A percentile compares a stretch with the other conserved stretches of the same genome.
phyloP scores from a whole-genome alignment of 768 basidiomycete species.

The Harrya chromipes region DNA sequence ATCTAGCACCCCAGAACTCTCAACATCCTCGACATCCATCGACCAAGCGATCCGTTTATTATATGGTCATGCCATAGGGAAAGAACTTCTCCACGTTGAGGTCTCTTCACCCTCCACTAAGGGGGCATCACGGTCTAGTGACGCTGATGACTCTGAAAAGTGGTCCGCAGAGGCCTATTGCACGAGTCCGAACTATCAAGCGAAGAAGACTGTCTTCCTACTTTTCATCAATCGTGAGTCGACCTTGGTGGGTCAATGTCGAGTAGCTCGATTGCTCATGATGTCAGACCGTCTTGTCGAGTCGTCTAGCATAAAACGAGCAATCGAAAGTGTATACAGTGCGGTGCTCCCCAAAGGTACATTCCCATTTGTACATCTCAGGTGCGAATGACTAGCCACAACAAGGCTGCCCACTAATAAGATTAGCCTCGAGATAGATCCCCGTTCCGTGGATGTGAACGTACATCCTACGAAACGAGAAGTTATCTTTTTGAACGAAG shows the following conservation, averaged over 20 bases:
- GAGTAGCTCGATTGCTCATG: not conserved
- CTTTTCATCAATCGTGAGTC: constrained; percentile 92
- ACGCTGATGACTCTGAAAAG: constrained; percentile 37
- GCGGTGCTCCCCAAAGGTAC: constrained; percentile 86
- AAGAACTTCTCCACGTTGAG: constrained; percentile 59
- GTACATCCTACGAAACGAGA: constrained; percentile 98
- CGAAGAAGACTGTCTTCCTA: constrained; percentile 79
- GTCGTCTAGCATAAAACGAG: constrained; percentile 79
- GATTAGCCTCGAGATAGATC: constrained; percentile 75
- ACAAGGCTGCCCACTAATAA: not conserved
- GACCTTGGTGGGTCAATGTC: not conserved
- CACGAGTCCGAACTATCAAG: constrained; percentile 86
- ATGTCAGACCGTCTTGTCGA: constrained; percentile 86
- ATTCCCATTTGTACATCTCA: constrained; percentile 90
- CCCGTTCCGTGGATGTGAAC: constrained; percentile 90
- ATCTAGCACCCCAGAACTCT: constrained; percentile 71
- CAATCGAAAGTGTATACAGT: constrained; percentile 83
- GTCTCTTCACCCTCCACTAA: constrained; percentile 33
- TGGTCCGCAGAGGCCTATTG: constrained; percentile 78
- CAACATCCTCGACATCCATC: constrained; percentile 68
- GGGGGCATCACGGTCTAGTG: constrained; percentile 16
- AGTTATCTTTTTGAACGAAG: constrained; percentile 92
- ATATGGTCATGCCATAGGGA: constrained; percentile 78
- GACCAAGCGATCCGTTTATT: constrained; percentile 71
- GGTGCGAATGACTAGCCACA: constrained; percentile 44